Evolutionary conservation across 371 early-diverging fungal species (phyloP).

Genomic region (Circinella minor): DNA sequence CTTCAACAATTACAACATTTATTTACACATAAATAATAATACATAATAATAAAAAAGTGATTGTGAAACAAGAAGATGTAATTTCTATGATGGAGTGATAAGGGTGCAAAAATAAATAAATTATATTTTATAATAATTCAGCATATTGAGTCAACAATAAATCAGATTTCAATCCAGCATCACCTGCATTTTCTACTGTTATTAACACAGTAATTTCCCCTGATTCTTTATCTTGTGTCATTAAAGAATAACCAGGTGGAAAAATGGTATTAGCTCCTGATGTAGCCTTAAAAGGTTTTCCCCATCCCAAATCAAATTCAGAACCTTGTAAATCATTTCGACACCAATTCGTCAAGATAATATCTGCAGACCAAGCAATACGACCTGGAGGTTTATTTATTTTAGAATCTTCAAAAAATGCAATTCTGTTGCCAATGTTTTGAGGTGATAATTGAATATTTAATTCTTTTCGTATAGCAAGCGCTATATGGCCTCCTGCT

Average conservation of each 20-base stretch:
- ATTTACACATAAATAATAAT: too few relatives aligned
- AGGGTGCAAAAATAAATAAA: too few relatives aligned
- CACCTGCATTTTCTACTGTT: conserved; percentile 40
- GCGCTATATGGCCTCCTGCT: conserved; percentile 37
- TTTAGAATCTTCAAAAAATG: conserved; percentile 38
- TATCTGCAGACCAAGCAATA: conserved; percentile 39
- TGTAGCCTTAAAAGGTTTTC: conserved; percentile 40
- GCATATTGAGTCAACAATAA: conserved; percentile 43
- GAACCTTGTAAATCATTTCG: conserved; percentile 45
- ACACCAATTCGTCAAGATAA: conserved; percentile 51
- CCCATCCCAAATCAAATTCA: conserved; percentile 43
- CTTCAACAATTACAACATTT: too few relatives aligned
- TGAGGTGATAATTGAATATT: conserved; percentile 34
- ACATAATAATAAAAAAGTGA: too few relatives aligned
- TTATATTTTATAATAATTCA: background rate
- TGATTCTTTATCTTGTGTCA: conserved; percentile 35
- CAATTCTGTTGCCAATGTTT: conserved; percentile 37
- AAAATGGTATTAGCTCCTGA: conserved; percentile 26
- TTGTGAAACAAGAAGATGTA: too few relatives aligned
- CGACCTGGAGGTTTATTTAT: conserved; percentile 12
- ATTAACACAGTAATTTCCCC: conserved; percentile 32
- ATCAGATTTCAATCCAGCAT: conserved; percentile 31
- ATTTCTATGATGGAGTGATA: too few relatives aligned
- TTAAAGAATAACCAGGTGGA: conserved; percentile 44
- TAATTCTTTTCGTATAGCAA: conserved; percentile 36